phyloP scores from a whole-genome alignment of 257 asterid species.

The Nicotiana sylvestris region DNA sequence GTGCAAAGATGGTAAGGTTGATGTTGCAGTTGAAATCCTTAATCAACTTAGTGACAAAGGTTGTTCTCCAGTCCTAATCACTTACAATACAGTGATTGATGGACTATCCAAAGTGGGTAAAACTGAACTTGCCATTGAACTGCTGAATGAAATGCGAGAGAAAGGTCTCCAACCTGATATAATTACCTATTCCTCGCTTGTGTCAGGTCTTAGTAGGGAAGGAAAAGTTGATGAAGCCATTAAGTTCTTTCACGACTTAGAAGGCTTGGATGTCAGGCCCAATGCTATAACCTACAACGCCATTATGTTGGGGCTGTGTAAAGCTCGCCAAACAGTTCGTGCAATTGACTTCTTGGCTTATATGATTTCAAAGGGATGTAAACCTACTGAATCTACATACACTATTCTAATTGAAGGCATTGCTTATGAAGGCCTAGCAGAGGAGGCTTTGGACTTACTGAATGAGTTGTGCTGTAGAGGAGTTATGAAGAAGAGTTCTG shows the following conservation, averaged over 20 bases:
- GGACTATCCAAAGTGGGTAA: slow-evolving; percentile 76
- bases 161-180: slow-evolving; percentile 67
- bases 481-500: slow-evolving; percentile 57
- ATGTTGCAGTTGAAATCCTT: slow-evolving; percentile 70
- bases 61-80: slow-evolving; percentile 75
- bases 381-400: slow-evolving; percentile 78
- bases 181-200: slow-evolving; percentile 64
- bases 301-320: slow-evolving; percentile 77
- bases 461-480: slow-evolving; percentile 64
- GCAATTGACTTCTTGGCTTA: slow-evolving; percentile 69
- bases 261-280: slow-evolving; percentile 51
- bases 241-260: slow-evolving; percentile 56
- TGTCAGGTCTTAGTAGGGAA: slow-evolving; percentile 72
- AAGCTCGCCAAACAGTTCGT: slow-evolving; percentile 65
- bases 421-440: slow-evolving; percentile 58
- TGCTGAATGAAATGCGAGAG: slow-evolving; percentile 62
- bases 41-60: slow-evolving; percentile 55
- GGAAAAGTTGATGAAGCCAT: slow-evolving; percentile 76
- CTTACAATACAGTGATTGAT: slow-evolving; percentile 80
- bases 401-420: slow-evolving; percentile 74
- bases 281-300: slow-evolving; percentile 66
- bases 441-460: slow-evolving; percentile 68
- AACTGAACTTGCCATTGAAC: slow-evolving; percentile 51
- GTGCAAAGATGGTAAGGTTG: slow-evolving; percentile 83
- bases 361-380: slow-evolving; percentile 77